Conservation (phyloP, 495 filamentous ascomycete genomes). For the Articulospora tetracladia region DNA sequence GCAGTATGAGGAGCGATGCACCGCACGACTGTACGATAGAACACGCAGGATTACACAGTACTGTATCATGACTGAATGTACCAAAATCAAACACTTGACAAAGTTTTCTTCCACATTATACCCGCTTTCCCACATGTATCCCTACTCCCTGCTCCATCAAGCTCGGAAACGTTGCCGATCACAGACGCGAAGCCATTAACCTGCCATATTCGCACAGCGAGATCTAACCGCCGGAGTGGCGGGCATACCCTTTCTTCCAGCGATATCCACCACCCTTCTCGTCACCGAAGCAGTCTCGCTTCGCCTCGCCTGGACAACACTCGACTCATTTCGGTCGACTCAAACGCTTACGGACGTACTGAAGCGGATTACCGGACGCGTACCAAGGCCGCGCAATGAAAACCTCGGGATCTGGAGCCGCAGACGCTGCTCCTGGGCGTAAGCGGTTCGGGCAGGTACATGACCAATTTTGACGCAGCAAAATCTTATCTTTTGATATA, state of each 20-base stretch:
- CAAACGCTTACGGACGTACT: background rate
- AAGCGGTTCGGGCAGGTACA: too few relatives aligned
- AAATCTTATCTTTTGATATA: too few relatives aligned
- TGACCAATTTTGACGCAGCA: too few relatives aligned
- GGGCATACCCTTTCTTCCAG: constrained; percentile 1
- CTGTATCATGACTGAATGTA: constrained; percentile 7
- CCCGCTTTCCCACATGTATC: background rate
- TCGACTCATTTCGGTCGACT: background rate
- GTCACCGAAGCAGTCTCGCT: background rate
- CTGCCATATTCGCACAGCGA: too few relatives aligned
- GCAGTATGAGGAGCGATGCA: background rate
- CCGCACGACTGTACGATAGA: constrained; percentile 1
- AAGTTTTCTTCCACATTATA: background rate
- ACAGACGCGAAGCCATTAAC: background rate
- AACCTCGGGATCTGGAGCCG: background rate
- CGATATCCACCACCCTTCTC: background rate
- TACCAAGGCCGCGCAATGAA: too few relatives aligned
- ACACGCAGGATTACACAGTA: background rate
- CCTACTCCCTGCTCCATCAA: background rate
- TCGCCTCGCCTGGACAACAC: background rate
- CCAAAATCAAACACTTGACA: background rate
- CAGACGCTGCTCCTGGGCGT: background rate
- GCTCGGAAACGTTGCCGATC: background rate
- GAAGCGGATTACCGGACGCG: background rate
- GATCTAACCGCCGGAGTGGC: background rate